Evolutionary conservation across 257 asterid genomes (phyloP).

Genomic region (Scutellaria barbata): DNA sequence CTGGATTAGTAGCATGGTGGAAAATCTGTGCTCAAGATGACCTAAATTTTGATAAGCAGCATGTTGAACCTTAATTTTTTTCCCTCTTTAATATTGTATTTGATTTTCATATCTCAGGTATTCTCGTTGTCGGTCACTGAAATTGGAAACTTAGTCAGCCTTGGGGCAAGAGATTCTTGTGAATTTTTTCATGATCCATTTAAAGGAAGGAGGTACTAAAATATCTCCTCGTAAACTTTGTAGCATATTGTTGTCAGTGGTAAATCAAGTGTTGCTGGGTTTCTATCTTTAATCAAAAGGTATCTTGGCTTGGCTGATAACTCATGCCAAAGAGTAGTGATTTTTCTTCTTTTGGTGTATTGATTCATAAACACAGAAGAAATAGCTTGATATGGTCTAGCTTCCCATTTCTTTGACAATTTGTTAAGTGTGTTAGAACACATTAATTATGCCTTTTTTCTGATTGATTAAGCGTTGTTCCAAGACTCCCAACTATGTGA

Average conservation of each 20-base stretch:
- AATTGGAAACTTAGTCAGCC: conserved; percentile 79
- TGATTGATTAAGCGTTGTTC: conserved; percentile 1
- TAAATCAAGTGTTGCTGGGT: conserved; percentile 13
- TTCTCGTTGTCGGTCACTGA: conserved; percentile 85
- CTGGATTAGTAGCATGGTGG: conserved; percentile 20
- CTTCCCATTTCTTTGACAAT: neutral
- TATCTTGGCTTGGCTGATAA: conserved; percentile 14
- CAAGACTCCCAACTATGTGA: neutral
- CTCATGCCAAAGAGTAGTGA: neutral
- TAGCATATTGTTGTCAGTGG: conserved; percentile 14
- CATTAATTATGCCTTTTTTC: conserved; percentile 2
- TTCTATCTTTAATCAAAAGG: neutral
- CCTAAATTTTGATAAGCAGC: neutral
- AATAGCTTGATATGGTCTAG: neutral
- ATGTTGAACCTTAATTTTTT: neutral
- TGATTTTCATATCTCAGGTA: conserved; percentile 57
- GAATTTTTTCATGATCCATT: conserved; percentile 95
- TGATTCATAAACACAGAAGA: neutral
- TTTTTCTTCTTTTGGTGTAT: neutral
- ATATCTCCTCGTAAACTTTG: conserved; percentile 18
- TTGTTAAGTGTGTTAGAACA: conserved; percentile 19
- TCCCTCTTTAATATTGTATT: conserved; percentile 2
- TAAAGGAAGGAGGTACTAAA: conserved; percentile 78
- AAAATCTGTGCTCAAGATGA: conserved; percentile 6
- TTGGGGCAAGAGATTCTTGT: conserved; percentile 85